A percentile compares a stretch with the other conserved stretches of the same genome.
Evolutionary conservation across 345 rosid genomes (phyloP).

Genomic region (Lenwebbia sp.): DNA sequence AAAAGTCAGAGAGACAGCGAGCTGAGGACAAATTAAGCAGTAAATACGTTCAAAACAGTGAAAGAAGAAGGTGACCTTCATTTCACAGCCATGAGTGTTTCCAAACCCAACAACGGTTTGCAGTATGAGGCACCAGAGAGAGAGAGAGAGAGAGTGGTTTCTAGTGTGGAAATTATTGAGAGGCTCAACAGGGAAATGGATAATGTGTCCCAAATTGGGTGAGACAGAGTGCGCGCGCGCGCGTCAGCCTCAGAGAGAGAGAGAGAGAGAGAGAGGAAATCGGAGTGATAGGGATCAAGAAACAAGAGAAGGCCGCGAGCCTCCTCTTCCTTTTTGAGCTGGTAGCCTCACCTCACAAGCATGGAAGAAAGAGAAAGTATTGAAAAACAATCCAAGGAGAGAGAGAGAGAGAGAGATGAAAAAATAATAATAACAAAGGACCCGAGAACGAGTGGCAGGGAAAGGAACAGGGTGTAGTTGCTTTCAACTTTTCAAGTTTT

Average conservation of each 20-base stretch:
- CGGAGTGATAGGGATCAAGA: not conserved
- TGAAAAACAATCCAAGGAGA: not conserved
- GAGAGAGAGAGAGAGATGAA: not conserved
- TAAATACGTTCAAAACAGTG: not conserved
- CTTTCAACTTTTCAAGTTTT: slow-evolving; percentile 28
- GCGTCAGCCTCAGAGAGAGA: not conserved
- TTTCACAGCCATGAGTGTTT: not conserved
- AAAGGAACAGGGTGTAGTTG: slow-evolving; percentile 42
- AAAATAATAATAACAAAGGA: not conserved
- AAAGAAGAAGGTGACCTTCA: not conserved
- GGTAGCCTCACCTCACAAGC: slow-evolving; percentile 1
- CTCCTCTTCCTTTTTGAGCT: not conserved
- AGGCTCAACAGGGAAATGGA: not conserved
- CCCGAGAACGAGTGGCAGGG: slow-evolving; percentile 33
- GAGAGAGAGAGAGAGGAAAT: not conserved
- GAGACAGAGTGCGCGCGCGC: not conserved
- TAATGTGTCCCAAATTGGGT: not conserved
- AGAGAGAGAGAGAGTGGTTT: not conserved
- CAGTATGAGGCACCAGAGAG: not conserved
- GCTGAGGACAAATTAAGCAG: not conserved
- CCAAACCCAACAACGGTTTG: not conserved
- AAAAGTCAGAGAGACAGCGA: not conserved
- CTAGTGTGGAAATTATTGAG: not conserved
- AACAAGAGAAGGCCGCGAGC: not conserved
- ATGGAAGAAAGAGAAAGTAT: slow-evolving; percentile 1